Percentiles rank a stretch among this genome's conserved stretches.
These are phyloP conservation scores for Schizophyllum amplum DNA, from an alignment of 1,284 basidiomycete genomes.

Conservation along the genomic window DNA sequence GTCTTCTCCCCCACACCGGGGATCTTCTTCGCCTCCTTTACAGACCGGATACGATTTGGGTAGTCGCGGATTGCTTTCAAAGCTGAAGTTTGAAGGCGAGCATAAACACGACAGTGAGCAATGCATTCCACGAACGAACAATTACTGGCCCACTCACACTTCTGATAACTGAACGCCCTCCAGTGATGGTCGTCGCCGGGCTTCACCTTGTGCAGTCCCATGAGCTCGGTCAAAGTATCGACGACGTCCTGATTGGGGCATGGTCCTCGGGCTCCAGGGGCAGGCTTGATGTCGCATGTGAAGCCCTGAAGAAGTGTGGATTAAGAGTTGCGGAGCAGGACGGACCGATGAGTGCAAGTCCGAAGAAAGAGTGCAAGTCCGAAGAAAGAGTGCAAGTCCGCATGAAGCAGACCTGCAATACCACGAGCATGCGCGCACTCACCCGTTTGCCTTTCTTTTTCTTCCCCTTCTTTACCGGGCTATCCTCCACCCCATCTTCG, in stretches of 20 bases:
- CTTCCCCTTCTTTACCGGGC: background rate
- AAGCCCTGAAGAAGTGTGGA: conserved; percentile 36
- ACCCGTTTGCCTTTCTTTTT: too few species aligned
- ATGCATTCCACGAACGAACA: conserved; percentile 1
- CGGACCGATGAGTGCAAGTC: too few species aligned
- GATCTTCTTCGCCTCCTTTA: conserved; percentile 56
- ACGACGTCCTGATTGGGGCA: conserved; percentile 62
- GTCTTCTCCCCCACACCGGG: conserved; percentile 68
- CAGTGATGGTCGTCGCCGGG: conserved; percentile 49
- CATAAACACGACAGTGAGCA: too few species aligned
- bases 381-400: too few species aligned
- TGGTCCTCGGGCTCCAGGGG: conserved; percentile 14
- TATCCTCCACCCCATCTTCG: too few species aligned
- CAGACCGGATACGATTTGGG: conserved; percentile 53
- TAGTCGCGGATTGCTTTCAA: conserved; percentile 45
- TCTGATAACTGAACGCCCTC: conserved; percentile 52
- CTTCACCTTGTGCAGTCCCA: conserved; percentile 51
- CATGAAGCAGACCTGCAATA: too few species aligned
- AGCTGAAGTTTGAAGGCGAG: too few species aligned
- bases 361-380: too few species aligned
- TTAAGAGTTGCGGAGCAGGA: too few species aligned
- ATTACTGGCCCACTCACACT: conserved; percentile 33
- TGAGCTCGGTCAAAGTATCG: conserved; percentile 62
- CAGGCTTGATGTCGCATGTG: conserved; percentile 46
- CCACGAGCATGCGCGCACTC: too few species aligned